Base-by-base conservation (phyloP, 1,284 basidiomycete genomes). In the Trametes sp. region DNA sequence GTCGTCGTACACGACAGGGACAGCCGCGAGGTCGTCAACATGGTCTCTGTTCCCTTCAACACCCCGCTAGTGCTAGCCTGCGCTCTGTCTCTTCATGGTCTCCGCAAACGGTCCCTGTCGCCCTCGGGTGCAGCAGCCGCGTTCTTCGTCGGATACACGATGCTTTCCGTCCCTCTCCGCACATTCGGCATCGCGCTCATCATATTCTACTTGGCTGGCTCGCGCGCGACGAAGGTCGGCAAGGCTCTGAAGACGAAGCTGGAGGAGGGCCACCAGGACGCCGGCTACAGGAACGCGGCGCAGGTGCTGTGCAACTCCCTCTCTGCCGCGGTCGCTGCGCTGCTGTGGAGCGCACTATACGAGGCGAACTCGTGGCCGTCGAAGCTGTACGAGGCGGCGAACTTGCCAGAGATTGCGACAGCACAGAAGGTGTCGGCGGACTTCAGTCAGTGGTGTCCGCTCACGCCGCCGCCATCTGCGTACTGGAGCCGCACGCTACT, bases 281-380 rank as follows among this genome's bases (percentile, higher is more conserved):
- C 78, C 0, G 91, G 90, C 0, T 89, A 95, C 73, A 82, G 95
- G 28, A 85, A 81, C 29, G 90, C 86, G 14, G 84, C 86, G 74
- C 95, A 98, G 77, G 94, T 96, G 19, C 73, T 95, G 9, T 88
- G 87, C 77, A 96, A 95, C 73, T 91, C 90, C 26, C 80, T 87
- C n/a, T 84, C 88, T 11, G 92, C 90, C 0, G 76, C 93, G 24
- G 66, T 88, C 5, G 90, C 90, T 0, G 82, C 85, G 11, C 72
- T 88, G 11, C 62, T 84, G 0, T 96, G 90, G 94, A 84, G 86
- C 70, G 77, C 82, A 41, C 73, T 80, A 2, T 89, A 86, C 69
- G 83, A 82, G 24, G 82, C 82, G 9, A 69, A 70, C 14, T 75
- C 71, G 1, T 53, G 78, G 44, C 65, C 68, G 11, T 65, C 72